These are phyloP conservation scores for Hypoxylon sp. DNA, from an alignment of 2,329 filamentous ascomycete species.

Conservation along the genomic window DNA sequence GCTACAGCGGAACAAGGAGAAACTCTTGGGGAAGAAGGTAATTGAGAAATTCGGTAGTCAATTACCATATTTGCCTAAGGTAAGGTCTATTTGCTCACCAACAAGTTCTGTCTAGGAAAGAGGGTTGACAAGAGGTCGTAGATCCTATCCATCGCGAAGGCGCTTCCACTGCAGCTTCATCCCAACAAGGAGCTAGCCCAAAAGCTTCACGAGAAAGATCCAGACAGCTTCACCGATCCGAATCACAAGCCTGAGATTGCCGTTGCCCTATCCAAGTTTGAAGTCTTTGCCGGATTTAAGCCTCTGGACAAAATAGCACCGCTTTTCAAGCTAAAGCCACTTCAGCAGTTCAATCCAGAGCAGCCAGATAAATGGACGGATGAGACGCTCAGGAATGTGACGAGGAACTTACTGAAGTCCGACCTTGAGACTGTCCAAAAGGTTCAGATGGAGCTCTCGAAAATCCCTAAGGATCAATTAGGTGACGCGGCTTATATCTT, in stretches of 20 bases:
- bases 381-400: constrained; percentile 70
- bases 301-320: constrained; percentile 71
- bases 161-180: constrained; percentile 81
- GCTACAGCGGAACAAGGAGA: constrained; percentile 71
- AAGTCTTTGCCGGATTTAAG: constrained; percentile 83
- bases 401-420: constrained; percentile 68
- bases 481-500: constrained; percentile 70
- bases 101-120: background rate
- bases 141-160: constrained; percentile 82
- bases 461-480: constrained; percentile 64
- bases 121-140: constrained; percentile 47
- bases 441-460: constrained; percentile 66
- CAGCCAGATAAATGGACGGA: constrained; percentile 64
- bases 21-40: constrained; percentile 74
- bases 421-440: constrained; percentile 66
- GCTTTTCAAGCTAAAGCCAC: constrained; percentile 69
- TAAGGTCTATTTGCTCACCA: constrained; percentile 46
- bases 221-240: constrained; percentile 75
- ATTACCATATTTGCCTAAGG: constrained; percentile 81
- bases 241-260: constrained; percentile 89
- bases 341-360: constrained; percentile 64
- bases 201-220: constrained; percentile 74
- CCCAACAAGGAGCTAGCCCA: constrained; percentile 77
- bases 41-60: constrained; percentile 74
- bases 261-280: constrained; percentile 78